These are phyloP conservation scores for Magnusiomyces fungicola DNA, from an alignment of 1,139 yeast species.

Conservation along the genomic window DNA sequence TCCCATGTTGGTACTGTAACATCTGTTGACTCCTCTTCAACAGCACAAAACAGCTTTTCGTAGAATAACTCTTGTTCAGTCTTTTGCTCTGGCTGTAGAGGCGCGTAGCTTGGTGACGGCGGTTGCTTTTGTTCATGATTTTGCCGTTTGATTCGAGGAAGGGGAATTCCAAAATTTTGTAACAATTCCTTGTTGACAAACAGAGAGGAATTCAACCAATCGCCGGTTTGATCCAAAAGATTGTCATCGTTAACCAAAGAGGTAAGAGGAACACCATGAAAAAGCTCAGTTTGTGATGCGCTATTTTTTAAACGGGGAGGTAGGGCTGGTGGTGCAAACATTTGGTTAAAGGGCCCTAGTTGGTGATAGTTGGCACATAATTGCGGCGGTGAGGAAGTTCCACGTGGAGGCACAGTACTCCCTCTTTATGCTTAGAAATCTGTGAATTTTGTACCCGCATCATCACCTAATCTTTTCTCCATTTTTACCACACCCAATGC, in stretches of 20 bases:
- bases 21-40: background rate
- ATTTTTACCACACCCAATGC: background rate
- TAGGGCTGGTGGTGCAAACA: background rate
- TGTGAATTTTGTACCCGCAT: background rate
- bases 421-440: slow-evolving; percentile 1
- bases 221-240: background rate
- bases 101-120: background rate
- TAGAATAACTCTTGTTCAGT: background rate
- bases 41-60: background rate
- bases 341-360: background rate
- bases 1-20: background rate
- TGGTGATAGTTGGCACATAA: background rate
- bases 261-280: background rate
- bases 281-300: background rate
- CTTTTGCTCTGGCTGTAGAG: background rate
- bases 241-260: background rate
- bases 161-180: background rate
- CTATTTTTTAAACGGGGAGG: background rate
- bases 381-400: background rate
- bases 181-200: background rate
- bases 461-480: background rate
- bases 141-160: background rate
- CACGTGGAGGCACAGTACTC: no score
- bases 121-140: background rate
- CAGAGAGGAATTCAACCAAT: background rate